Conservation (phyloP, 768 basidiomycete genomes). For the Rhodocollybia butyracea region DNA sequence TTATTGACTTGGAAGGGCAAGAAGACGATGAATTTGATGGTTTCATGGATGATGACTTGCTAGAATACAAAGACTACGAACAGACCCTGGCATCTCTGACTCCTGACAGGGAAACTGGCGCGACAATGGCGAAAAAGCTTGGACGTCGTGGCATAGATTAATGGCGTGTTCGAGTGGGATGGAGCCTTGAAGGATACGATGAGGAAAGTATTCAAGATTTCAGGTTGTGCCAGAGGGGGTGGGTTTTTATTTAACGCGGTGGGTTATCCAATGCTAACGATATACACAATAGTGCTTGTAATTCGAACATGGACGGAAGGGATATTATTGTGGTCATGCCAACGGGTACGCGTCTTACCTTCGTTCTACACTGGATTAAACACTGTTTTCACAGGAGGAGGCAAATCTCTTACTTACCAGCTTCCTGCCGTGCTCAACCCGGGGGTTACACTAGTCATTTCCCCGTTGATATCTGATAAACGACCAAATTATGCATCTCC, state of each 20-base stretch:
- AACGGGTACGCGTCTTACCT: slow-evolving; percentile 48
- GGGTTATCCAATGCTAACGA: background rate
- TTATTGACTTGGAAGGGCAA: too few relatives aligned
- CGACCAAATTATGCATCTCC: slow-evolving; percentile 77
- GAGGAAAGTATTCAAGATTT: slow-evolving; percentile 66
- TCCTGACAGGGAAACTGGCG: too few relatives aligned
- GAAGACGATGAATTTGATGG: too few relatives aligned
- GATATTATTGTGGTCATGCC: slow-evolving; percentile 90
- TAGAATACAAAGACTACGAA: too few relatives aligned
- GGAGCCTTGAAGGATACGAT: slow-evolving; percentile 50
- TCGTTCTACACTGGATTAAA: background rate
- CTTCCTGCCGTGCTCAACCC: slow-evolving; percentile 76
- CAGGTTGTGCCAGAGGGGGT: slow-evolving; percentile 86
- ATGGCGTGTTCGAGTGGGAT: slow-evolving; percentile 60
- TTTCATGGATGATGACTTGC: too few relatives aligned
- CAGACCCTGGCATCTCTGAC: too few relatives aligned
- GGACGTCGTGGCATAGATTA: slow-evolving; percentile 59
- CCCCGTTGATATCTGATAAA: slow-evolving; percentile 80
- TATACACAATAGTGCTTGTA: slow-evolving; percentile 65
- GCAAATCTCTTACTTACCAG: slow-evolving; percentile 91
- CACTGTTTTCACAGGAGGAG: slow-evolving; percentile 59
- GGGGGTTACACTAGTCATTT: slow-evolving; percentile 86
- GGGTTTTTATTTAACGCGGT: slow-evolving; percentile 20
- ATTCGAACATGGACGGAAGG: slow-evolving; percentile 83
- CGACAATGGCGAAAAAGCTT: too few relatives aligned